These are phyloP conservation scores for Prunus davidiana DNA, from an alignment of 306 rosid genomes.

Conservation along the genomic window DNA sequence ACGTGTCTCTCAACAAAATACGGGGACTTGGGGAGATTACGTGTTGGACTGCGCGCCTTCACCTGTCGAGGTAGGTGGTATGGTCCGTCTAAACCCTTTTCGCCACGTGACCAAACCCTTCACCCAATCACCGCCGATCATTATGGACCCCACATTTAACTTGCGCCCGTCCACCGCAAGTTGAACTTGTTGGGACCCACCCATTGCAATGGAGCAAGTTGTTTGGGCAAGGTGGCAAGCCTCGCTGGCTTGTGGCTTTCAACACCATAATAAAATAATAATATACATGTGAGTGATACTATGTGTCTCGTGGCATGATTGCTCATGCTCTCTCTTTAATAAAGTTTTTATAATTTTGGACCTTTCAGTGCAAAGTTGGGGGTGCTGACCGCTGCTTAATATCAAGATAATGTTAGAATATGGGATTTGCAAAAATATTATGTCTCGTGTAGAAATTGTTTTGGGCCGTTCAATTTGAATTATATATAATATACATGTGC, in stretches of 20 bases:
- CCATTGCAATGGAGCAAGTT: background rate
- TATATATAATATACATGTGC: no score
- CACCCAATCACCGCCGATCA: background rate
- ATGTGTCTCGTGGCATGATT: no score
- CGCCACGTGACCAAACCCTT: conserved; percentile 1
- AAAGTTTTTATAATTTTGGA: background rate
- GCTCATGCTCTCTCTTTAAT: background rate
- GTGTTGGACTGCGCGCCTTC: background rate
- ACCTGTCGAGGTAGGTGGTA: background rate
- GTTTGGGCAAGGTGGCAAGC: background rate
- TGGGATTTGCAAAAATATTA: background rate
- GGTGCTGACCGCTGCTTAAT: background rate
- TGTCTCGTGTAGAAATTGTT: no score
- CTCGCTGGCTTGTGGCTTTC: no score
- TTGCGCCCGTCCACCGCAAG: background rate
- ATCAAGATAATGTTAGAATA: background rate
- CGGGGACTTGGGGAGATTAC: background rate
- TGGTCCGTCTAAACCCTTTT: background rate
- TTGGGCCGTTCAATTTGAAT: background rate
- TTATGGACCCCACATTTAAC: background rate
- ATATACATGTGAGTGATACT: no score
- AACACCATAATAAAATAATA: no score
- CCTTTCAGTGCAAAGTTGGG: background rate
- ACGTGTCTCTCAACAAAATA: conserved; percentile 6
- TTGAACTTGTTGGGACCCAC: background rate